These are phyloP conservation scores for Nitzschia sp. DNA, from an alignment of 108 stramenopile species.

Conservation along the genomic window DNA sequence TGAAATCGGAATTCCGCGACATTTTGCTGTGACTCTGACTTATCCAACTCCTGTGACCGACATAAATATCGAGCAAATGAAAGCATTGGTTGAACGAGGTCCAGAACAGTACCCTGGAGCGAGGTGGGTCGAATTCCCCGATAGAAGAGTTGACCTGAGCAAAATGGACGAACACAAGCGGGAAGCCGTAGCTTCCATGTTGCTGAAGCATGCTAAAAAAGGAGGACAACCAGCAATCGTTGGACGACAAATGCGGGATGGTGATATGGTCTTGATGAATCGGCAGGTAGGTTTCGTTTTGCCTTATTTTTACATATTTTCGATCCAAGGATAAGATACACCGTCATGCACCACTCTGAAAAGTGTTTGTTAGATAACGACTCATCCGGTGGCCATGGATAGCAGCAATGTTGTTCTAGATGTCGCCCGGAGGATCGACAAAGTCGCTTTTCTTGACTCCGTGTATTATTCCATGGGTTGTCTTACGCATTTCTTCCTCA, in stretches of 20 bases:
- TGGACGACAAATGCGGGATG: slow-evolving; percentile 93
- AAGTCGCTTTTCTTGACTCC: neutral
- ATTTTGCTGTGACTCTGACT: slow-evolving; percentile 93
- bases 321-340: slow-evolving; percentile 68
- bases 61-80: slow-evolving; percentile 90
- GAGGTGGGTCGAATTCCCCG: slow-evolving; percentile 90
- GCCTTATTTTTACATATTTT: neutral
- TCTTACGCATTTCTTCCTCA: slow-evolving; percentile 30
- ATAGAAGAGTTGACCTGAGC: slow-evolving; percentile 79
- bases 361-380: slow-evolving; percentile 84
- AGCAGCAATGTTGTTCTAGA: slow-evolving; percentile 65
- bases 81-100: slow-evolving; percentile 87
- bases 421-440: slow-evolving; percentile 53
- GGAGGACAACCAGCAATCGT: slow-evolving; percentile 84
- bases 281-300: slow-evolving; percentile 76
- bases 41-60: slow-evolving; percentile 96
- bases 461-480: neutral
- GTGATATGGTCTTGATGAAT: slow-evolving; percentile 97
- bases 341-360: slow-evolving; percentile 95
- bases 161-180: slow-evolving; percentile 85
- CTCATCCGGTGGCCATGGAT: slow-evolving; percentile 28
- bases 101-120: slow-evolving; percentile 93
- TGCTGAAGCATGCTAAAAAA: slow-evolving; percentile 56
- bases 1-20: slow-evolving; percentile 97
- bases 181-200: slow-evolving; percentile 81